phyloP scores from a whole-genome alignment of 805 yeast genomes.

The Cyberlindnera euphorbiae region DNA sequence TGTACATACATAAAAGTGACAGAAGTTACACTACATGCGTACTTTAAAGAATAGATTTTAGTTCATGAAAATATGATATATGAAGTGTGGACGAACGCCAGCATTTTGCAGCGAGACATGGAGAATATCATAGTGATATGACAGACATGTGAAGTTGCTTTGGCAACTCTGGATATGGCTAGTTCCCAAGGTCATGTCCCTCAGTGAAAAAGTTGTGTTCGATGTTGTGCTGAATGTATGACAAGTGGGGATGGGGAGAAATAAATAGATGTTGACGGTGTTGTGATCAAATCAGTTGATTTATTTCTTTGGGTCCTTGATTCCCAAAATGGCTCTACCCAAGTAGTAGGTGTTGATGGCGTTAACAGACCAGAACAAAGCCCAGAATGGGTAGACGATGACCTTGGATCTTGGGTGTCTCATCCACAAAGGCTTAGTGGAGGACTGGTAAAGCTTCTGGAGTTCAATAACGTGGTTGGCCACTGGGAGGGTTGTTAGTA shows the following conservation, averaged over 20 bases:
- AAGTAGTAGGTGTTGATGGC: constrained; percentile 29
- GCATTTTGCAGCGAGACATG: too few species aligned
- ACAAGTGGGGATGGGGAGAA: too few species aligned
- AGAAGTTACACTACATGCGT: too few species aligned
- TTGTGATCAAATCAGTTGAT: not conserved
- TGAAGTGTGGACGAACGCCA: too few species aligned
- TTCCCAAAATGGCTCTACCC: constrained; percentile 67
- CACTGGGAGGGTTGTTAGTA: constrained; percentile 26
- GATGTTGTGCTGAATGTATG: too few species aligned
- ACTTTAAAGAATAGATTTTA: too few species aligned
- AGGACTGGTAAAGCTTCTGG: constrained; percentile 54
- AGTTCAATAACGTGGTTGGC: constrained; percentile 47
- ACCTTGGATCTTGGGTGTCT: constrained; percentile 37
- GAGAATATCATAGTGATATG: too few species aligned
- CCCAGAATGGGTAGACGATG: constrained; percentile 30
- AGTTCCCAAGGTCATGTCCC: too few species aligned
- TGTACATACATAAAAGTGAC: not conserved
- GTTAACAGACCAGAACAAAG: constrained; percentile 25
- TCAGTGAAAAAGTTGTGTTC: too few species aligned
- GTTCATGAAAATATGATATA: too few species aligned
- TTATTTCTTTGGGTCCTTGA: constrained; percentile 41
- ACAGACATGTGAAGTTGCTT: too few species aligned
- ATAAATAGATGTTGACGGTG: not conserved
- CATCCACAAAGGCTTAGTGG: constrained; percentile 56
- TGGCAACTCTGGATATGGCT: too few species aligned